phyloP scores from a whole-genome alignment of 306 rosid genomes.

The Rosa persica region DNA sequence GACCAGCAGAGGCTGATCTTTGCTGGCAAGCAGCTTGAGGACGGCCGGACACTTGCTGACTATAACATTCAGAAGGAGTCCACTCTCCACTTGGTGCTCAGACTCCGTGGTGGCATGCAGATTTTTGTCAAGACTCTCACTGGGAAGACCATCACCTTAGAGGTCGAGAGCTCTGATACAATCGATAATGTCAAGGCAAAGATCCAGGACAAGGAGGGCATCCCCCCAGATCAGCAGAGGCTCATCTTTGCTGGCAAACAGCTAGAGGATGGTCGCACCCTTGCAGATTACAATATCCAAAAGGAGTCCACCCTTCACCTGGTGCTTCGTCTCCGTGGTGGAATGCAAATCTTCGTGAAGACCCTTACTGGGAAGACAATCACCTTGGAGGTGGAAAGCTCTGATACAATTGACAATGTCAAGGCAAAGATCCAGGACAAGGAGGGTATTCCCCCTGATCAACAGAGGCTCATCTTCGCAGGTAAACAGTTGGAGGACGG shows the following conservation, averaged over 20 bases:
- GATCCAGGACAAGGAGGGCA: constrained; percentile 28
- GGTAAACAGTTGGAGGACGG: constrained; percentile 30
- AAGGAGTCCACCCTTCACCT: constrained; percentile 27
- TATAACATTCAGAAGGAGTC: constrained; percentile 26
- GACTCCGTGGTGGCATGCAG: constrained; percentile 31
- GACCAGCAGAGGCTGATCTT: constrained; percentile 29
- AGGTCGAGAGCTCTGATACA: constrained; percentile 22
- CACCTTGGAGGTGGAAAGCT: constrained; percentile 21
- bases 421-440: constrained; percentile 28
- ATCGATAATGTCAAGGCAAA: constrained; percentile 27
- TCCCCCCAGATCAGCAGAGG: constrained; percentile 25
- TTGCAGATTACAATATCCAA: constrained; percentile 25
- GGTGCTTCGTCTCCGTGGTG: constrained; percentile 25
- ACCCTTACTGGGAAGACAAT: constrained; percentile 23
- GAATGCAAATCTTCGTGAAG: constrained; percentile 25
- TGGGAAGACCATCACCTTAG: constrained; percentile 25
- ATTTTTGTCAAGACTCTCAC: constrained; percentile 28
- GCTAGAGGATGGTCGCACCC: constrained; percentile 26
- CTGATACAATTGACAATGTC: constrained; percentile 26
- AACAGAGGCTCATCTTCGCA: constrained; percentile 24
- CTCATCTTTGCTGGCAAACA: constrained; percentile 26
- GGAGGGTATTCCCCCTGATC: constrained; percentile 26
- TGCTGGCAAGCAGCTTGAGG: constrained; percentile 29
- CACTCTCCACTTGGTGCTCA: constrained; percentile 25
- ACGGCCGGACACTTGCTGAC: constrained; percentile 16